Percentiles rank a stretch among this genome's conserved stretches.
These are phyloP conservation scores for Aspergillus kassunensis DNA, from an alignment of 495 filamentous ascomycete genomes.

Conservation along the genomic window DNA sequence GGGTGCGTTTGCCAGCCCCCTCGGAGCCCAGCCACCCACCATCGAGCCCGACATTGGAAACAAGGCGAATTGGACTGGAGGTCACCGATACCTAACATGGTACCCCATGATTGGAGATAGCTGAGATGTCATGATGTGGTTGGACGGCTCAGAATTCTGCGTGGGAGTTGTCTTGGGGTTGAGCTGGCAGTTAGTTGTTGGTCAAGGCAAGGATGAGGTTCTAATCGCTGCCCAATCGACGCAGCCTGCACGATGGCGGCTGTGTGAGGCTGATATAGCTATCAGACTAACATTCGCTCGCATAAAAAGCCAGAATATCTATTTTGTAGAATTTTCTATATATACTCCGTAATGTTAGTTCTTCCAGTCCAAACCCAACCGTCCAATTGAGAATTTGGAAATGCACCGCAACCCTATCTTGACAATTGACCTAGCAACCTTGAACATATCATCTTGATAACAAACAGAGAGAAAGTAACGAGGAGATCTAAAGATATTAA, in stretches of 20 bases:
- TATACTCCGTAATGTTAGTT: too few species aligned
- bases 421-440: too few species aligned
- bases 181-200: slow-evolving; percentile 7
- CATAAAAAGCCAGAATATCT: background rate
- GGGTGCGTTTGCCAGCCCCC: slow-evolving; percentile 11
- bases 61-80: slow-evolving; percentile 4
- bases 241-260: too few species aligned
- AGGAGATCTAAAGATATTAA: too few species aligned
- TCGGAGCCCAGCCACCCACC: slow-evolving; percentile 21
- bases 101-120: slow-evolving; percentile 10
- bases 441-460: too few species aligned
- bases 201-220: background rate
- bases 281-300: too few species aligned
- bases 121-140: slow-evolving; percentile 1
- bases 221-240: slow-evolving; percentile 12
- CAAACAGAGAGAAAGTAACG: background rate
- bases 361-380: too few species aligned
- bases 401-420: too few species aligned
- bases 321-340: too few species aligned
- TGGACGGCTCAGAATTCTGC: background rate
- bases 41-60: slow-evolving; percentile 11
- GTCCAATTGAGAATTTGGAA: too few species aligned
- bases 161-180: background rate
- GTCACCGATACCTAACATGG: slow-evolving; percentile 11
- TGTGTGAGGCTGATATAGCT: too few species aligned